These are phyloP conservation scores for Aurantiochytrium sp. DNA, from an alignment of 108 stramenopile genomes.

Conservation along the genomic window DNA sequence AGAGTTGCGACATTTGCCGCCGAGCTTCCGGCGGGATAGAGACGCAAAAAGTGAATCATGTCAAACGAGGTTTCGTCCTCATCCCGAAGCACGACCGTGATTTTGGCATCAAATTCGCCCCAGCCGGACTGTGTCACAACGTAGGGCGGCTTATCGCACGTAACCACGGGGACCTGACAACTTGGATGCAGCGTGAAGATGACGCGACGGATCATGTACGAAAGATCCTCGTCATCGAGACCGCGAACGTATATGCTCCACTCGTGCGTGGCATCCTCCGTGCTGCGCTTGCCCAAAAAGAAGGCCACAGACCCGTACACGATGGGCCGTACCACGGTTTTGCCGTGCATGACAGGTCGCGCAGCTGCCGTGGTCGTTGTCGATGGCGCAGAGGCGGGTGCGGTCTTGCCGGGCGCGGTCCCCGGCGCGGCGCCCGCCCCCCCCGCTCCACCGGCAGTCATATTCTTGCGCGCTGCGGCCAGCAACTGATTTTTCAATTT, in stretches of 20 bases:
- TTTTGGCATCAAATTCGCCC: constrained; percentile 95
- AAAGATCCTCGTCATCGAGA: constrained; percentile 73
- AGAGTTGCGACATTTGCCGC: neutral
- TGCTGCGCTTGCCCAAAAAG: constrained; percentile 71
- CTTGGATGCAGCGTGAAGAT: constrained; percentile 91
- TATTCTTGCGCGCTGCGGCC: too few species aligned
- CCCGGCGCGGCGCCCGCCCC: too few species aligned
- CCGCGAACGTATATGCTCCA: constrained; percentile 83
- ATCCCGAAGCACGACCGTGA: constrained; percentile 79
- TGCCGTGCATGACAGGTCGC: constrained; percentile 28
- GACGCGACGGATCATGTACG: constrained; percentile 69
- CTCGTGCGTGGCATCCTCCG: constrained; percentile 69
- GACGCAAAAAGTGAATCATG: constrained; percentile 68
- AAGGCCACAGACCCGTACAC: constrained; percentile 86
- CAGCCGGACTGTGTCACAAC: constrained; percentile 91
- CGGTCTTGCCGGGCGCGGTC: too few species aligned
- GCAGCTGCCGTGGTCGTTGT: neutral
- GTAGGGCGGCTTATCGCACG: constrained; percentile 69
- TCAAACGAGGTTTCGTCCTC: constrained; percentile 57
- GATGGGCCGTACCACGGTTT: constrained; percentile 73
- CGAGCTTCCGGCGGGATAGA: constrained; percentile 53
- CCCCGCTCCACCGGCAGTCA: too few species aligned
- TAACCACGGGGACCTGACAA: constrained; percentile 73
- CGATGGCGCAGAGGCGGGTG: neutral
- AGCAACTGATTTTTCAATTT: too few species aligned